Evolutionary conservation across 1,139 yeast species (phyloP).

Genomic region (Yamadazyma triangularis): DNA sequence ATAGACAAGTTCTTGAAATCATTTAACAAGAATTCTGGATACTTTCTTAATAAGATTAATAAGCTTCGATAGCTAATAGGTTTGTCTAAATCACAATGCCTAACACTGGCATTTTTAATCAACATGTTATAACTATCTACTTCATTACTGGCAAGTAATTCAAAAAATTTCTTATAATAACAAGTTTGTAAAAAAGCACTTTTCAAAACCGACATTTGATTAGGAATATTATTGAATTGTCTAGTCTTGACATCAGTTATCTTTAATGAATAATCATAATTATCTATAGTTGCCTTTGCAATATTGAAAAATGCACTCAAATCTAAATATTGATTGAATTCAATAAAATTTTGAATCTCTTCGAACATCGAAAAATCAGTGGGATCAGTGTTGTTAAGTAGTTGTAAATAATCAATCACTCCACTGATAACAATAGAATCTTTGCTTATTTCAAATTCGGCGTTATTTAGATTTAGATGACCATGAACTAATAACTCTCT

Average conservation of each 20-base stretch:
- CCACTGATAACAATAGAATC: conserved; percentile 52
- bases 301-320: conserved; percentile 17
- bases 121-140: conserved; percentile 28
- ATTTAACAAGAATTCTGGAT: conserved; percentile 25
- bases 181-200: conserved; percentile 55
- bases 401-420: conserved; percentile 48
- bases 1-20: conserved; percentile 45
- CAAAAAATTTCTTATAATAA: conserved; percentile 47
- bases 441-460: conserved; percentile 16
- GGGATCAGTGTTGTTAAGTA: conserved; percentile 14
- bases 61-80: conserved; percentile 41
- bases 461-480: conserved; percentile 31
- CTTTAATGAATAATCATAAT: conserved; percentile 14
- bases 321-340: conserved; percentile 15
- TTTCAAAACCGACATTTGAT: conserved; percentile 40
- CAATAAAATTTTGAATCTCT: conserved; percentile 16
- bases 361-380: conserved; percentile 19
- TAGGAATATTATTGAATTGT: conserved; percentile 35
- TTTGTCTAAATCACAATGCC: conserved; percentile 45
- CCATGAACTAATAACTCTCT: conserved; percentile 60
- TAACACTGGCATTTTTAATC: conserved; percentile 38
- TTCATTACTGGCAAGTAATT: conserved; percentile 23
- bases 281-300: conserved; percentile 13
- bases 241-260: conserved; percentile 63
- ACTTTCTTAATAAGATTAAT: conserved; percentile 30